Evolutionary conservation across 2,329 filamentous ascomycete genomes (phyloP).

Genomic region (Leptographium procerum): DNA sequence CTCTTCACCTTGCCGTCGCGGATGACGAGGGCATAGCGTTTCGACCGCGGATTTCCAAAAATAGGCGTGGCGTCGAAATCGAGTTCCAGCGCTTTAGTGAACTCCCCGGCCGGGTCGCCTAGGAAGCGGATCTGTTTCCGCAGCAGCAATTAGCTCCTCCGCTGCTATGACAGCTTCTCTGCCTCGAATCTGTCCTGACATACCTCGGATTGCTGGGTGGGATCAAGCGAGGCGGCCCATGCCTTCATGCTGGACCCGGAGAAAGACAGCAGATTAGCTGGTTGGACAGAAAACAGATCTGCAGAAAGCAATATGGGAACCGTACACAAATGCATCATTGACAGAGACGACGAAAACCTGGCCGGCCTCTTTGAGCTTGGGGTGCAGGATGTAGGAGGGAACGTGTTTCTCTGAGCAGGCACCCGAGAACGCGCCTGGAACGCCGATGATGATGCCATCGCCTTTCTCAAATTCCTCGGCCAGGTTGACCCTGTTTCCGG

Average conservation of each 20-base stretch:
- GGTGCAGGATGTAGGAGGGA: conserved; percentile 74
- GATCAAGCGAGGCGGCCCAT: conserved; percentile 71
- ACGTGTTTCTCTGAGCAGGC: conserved; percentile 57
- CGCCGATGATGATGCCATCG: conserved; percentile 74
- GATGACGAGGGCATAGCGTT: conserved; percentile 76
- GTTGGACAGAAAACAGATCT: neutral
- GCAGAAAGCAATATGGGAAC: conserved; percentile 9
- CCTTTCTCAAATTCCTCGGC: conserved; percentile 59
- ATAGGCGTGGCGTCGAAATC: conserved; percentile 68
- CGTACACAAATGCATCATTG: conserved; percentile 91
- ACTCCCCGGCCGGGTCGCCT: conserved; percentile 65
- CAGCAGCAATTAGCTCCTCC: neutral
- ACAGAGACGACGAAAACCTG: conserved; percentile 83
- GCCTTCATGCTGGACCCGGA: conserved; percentile 70
- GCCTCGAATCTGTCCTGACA: conserved; percentile 22
- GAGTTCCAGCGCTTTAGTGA: conserved; percentile 75
- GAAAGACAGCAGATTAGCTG: neutral
- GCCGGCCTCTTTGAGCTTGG: conserved; percentile 66
- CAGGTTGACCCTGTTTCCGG: conserved; percentile 83
- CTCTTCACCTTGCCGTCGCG: conserved; percentile 78
- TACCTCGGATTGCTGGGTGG: conserved; percentile 63
- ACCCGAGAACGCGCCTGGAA: conserved; percentile 64
- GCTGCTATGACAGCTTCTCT: neutral
- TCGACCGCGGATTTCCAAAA: conserved; percentile 73
- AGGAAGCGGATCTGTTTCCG: conserved; percentile 67